Evolutionary conservation across 768 basidiomycete genomes (phyloP), one percentile per base, ranked within the genome.

Genomic region (Termitomyces titanicus): DNA sequence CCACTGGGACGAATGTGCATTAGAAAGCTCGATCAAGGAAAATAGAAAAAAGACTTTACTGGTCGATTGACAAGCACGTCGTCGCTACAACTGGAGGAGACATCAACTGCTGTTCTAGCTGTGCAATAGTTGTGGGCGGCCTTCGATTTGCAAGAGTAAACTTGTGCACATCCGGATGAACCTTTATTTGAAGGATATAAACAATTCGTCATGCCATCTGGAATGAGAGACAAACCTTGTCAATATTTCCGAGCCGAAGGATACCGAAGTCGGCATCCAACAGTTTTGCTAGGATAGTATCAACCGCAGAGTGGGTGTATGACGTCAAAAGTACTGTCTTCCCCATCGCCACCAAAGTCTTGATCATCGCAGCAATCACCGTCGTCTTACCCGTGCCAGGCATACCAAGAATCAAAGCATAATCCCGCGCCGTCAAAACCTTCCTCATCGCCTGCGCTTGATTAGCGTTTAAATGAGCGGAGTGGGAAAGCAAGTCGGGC

Each of bases 351-450:
- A 94, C 92, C 13, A 98, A 72, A 46, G 80, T 80, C 63, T 83
- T 80, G 65, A 98, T 94, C 46, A 97, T 80, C 31, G 92, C 86
- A 1, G 91, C 92, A 57, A 97, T 89, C 4, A 97, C 89, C 1
- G 94, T 96, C 40, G 96, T 97, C 72, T 99, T 99, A 8, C 97
- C 96, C 4, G 96, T 98, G 0, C 97, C 97, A 8, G 97, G 97
- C 97, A 98, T 98, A 15, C 97, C 97, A 7, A 98, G 77, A 25
- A 99, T 82, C 54, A 98, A 72, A 1, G 95, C 88, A 66, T 98
- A 99, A 68, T 99, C 94, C 54, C 82, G 74, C 2, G 97, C 93
- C 6, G 78, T 72, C 24, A 98, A 67, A 3, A 88, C 91, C 62
- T 85, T 89, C 20, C 72, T 69, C 68, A 96, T 79, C 1, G 95